These are phyloP conservation scores for Yueomyces sinensis DNA, from an alignment of 805 yeast genomes.

Conservation along the genomic window DNA sequence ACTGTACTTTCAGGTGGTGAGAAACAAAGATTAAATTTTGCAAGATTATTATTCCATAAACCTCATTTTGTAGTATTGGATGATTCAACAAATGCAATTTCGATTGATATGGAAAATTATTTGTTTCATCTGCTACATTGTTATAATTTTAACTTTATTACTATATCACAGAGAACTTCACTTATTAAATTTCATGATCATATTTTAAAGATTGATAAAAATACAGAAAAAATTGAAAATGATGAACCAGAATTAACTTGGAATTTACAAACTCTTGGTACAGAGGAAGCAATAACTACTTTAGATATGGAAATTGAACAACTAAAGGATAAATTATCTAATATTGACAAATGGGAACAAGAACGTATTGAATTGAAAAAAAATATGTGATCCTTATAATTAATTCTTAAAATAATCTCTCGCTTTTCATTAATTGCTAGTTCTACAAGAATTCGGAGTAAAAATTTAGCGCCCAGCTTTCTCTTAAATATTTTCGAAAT, in stretches of 20 bases:
- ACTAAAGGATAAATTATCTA: conserved; percentile 44
- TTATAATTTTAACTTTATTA: conserved; percentile 62
- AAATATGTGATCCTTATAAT: no score
- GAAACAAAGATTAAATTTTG: conserved; percentile 80
- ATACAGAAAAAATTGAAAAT: conserved; percentile 46
- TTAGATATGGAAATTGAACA: conserved; percentile 66
- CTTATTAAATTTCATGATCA: conserved; percentile 75
- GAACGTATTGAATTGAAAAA: conserved; percentile 46
- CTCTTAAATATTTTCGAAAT: not conserved
- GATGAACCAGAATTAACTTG: conserved; percentile 43
- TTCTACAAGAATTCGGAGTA: no score
- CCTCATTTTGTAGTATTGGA: conserved; percentile 78
- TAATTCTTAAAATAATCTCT: no score
- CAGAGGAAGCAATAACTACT: conserved; percentile 50
- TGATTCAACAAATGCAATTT: conserved; percentile 89
- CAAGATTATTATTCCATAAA: conserved; percentile 66
- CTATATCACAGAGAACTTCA: conserved; percentile 74
- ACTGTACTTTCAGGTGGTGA: conserved; percentile 96
- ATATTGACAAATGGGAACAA: conserved; percentile 43
- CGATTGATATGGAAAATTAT: conserved; percentile 79
- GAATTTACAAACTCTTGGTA: conserved; percentile 51
- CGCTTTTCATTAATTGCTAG: no score
- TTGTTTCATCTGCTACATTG: conserved; percentile 62
- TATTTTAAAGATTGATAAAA: conserved; percentile 43
- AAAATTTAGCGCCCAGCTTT: no score